Evolutionary conservation across 2,329 filamentous ascomycete genomes (phyloP).

Genomic region (Colletotrichum brevisporum): DNA sequence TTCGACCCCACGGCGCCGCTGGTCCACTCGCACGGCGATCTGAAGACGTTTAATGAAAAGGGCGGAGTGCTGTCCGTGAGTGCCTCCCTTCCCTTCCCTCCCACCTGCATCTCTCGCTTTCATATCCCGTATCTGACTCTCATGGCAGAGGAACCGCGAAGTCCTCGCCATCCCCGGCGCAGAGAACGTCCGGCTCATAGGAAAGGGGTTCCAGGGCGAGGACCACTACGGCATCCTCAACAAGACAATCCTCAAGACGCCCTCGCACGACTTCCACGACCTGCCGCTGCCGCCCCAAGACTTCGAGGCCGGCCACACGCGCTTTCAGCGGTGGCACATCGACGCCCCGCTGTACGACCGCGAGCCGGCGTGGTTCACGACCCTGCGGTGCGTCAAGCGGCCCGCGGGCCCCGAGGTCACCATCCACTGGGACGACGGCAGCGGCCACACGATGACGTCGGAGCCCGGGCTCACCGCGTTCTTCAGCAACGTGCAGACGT

Average conservation of each 20-base stretch:
- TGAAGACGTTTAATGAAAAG: conserved; percentile 56
- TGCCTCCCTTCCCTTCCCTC: background rate
- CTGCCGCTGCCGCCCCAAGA: conserved; percentile 49
- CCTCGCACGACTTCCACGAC: conserved; percentile 55
- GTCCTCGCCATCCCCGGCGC: conserved; percentile 56
- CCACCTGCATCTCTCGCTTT: too few species aligned
- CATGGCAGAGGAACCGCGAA: conserved; percentile 44
- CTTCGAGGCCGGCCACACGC: conserved; percentile 57
- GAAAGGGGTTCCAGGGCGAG: conserved; percentile 60
- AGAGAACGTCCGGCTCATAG: conserved; percentile 60
- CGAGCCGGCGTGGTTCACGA: conserved; percentile 59
- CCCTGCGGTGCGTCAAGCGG: conserved; percentile 55
- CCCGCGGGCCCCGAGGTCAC: conserved; percentile 53
- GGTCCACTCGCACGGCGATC: conserved; percentile 58
- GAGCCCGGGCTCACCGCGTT: conserved; percentile 59
- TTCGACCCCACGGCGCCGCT: conserved; percentile 58
- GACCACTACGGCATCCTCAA: conserved; percentile 60
- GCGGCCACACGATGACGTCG: conserved; percentile 18
- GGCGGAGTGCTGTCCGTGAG: conserved; percentile 55
- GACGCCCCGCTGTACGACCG: conserved; percentile 60
- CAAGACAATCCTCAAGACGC: conserved; percentile 47
- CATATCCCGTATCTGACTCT: background rate
- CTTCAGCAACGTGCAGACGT: conserved; percentile 46
- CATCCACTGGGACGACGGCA: background rate
- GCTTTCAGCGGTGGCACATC: conserved; percentile 65